Evolutionary conservation across 805 yeast species (phyloP), one percentile per base, ranked within the genome.

Genomic region (Yarrowia sp.): DNA sequence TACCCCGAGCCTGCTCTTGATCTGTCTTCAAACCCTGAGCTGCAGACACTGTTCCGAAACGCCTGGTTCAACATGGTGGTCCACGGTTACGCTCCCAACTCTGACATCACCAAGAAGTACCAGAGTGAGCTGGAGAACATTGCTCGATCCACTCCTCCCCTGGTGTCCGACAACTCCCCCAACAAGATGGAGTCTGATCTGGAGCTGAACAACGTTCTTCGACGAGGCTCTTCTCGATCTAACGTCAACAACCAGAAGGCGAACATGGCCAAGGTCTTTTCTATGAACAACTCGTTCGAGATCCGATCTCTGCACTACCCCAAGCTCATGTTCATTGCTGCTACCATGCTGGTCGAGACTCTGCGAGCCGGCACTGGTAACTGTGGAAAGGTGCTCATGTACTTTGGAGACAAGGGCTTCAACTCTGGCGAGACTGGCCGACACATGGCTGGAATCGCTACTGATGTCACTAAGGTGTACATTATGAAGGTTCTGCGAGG

Each of bases 1-100:
- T 80, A 83, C 8, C 80, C 81, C 40, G 82, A 82, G 36, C 71
- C 74, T 6, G 86, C 89, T 0, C 73, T 80, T 24, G 74, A 74
- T 15, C 52, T 72, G 36, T 71, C 83, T 73, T 76, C 73, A 9
- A 85, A 88, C 70, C 84, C 85, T 46, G 79, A 79, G 1, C 79
- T 86, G 1, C 79, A 86, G 58, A 82, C 84, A 55, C 79, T 87
- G 69, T 91, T 94, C 80, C 84, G 96, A 74, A 90, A 95, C 76
- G 86, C 92, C 52, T 95, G 99, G 99, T 92, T 91, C 76, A 95
- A 94, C 74, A 81, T 95, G 83, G 94, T 88, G 4, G 90, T 93
- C 34, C 97, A 95, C 77, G 99, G 99, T 0, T 92, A 87, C 75
- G 69, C 78, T 2, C 70, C 68, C 24, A 82, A 81, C 47, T 87